Evolutionary conservation across 1,139 yeast species (phyloP), one percentile per base, ranked within the genome.

Genomic region (Geotrichum candidum): DNA sequence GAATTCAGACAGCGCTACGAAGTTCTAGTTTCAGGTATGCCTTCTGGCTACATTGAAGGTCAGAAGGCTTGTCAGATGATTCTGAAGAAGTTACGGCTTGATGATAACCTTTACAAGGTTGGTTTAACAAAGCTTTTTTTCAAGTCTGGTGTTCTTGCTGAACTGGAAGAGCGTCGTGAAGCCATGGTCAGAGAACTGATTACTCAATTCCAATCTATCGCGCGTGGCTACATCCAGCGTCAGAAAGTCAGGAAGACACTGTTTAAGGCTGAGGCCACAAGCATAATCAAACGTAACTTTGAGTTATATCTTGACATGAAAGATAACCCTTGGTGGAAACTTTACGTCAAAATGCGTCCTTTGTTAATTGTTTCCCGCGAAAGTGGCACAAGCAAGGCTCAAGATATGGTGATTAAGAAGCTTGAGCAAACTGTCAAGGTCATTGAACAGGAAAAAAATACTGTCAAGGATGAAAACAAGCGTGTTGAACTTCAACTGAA

Each of bases 91-190:
- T 77, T 90, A 33, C 76, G 81, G 15, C 75, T 94, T 56, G 91
- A 88, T 65, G 76, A 83, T 0, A 84, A 84, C 27, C 78, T 83
- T 9, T 94, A 83, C 75, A 88, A 89, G 69, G 83, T 95, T 57
- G 96, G 96, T 66, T 78, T 86, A 27, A 88, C 97, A 51, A 94
- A 94, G 74, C 90, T 94, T 57, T 94, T 94, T 76, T 94, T 94
- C 80, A 91, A 92, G 74, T 96, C 97, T 50, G 99, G 99, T 70
- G 90, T 94, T 81, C 81, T 94, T 72, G 99, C 98, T 23, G 87
- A 87, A 67, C 83, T 94, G 67, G 99, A 95, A 74, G 86, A 85
- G 66, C 78, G 83, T 61, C 85, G 96, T 65, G 97, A 91, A 66
- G 76, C 80, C 45, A 81, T 84, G 64, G 77, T 94, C 54, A 81